These are phyloP conservation scores for Iberis amara DNA, from an alignment of 441 rosid species.

Conservation along the genomic window DNA sequence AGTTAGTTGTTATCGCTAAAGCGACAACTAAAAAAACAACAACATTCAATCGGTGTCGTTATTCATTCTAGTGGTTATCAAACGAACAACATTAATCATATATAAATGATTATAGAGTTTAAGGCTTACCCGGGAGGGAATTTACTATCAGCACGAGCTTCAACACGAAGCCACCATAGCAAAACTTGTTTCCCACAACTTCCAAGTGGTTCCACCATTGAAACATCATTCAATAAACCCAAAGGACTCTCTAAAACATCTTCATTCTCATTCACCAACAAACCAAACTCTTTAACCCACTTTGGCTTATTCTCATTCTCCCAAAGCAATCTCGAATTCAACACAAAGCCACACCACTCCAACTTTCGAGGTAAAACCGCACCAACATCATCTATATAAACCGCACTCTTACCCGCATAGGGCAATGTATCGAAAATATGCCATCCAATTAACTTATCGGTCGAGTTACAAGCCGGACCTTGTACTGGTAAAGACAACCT, in stretches of 20 bases:
- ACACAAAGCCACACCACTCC: constrained; percentile 95
- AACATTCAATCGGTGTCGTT: no score
- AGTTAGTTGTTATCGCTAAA: no score
- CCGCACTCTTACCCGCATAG: constrained; percentile 56
- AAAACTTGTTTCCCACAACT: constrained; percentile 88
- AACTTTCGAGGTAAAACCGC: constrained; percentile 76
- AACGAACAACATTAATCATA: no score
- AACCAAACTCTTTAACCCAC: constrained; percentile 76
- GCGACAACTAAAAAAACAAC: no score
- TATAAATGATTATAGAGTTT: no score
- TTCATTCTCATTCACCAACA: constrained; percentile 39
- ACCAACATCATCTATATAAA: constrained; percentile 72
- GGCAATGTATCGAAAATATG: constrained; percentile 71
- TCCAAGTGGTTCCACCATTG: constrained; percentile 87
- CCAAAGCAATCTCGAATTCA: constrained; percentile 89
- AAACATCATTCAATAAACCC: constrained; percentile 56
- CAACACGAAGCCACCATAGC: constrained; percentile 99
- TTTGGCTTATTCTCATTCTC: constrained; percentile 75
- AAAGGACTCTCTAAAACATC: constrained; percentile 72
- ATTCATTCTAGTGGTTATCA: no score
- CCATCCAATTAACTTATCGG: constrained; percentile 72
- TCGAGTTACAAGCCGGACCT: constrained; percentile 90
- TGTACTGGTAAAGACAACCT: constrained; percentile 60
- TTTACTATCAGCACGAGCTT: constrained; percentile 96
- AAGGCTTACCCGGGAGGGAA: constrained; percentile 75